These are phyloP conservation scores for Curvularia verruculosa DNA, from an alignment of 2,329 filamentous ascomycete species.

Conservation along the genomic window DNA sequence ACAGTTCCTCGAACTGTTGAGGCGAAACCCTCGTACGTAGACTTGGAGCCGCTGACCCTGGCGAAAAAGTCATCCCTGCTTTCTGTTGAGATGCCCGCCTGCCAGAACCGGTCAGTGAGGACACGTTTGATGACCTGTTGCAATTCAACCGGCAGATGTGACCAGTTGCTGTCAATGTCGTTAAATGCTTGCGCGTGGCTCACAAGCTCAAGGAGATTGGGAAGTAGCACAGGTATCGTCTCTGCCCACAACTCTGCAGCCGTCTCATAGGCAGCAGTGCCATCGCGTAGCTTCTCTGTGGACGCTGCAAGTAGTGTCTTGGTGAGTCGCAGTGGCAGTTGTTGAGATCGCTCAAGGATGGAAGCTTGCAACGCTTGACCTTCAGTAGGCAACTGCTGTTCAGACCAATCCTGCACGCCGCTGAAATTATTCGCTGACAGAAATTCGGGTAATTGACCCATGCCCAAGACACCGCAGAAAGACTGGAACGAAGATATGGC, in stretches of 20 bases:
- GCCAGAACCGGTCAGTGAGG: conserved; percentile 95
- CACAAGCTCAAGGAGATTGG: conserved; percentile 81
- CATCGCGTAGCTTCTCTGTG: conserved; percentile 83
- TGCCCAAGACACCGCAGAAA: conserved; percentile 79
- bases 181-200: conserved; percentile 92
- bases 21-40: conserved; percentile 88
- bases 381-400: conserved; percentile 75
- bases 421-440: conserved; percentile 75
- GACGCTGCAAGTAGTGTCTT: conserved; percentile 93
- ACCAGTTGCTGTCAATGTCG: conserved; percentile 79
- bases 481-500: conserved; percentile 75
- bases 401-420: conserved; percentile 81
- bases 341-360: conserved; percentile 76
- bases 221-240: conserved; percentile 80
- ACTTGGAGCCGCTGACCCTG: conserved; percentile 84
- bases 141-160: conserved; percentile 75
- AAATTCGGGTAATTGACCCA: conserved; percentile 82
- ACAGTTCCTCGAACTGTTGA: conserved; percentile 91
- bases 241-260: conserved; percentile 86
- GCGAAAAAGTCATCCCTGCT: conserved; percentile 97
- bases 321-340: conserved; percentile 80
- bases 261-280: conserved; percentile 73
- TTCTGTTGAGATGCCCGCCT: conserved; percentile 93
- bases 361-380: conserved; percentile 79
- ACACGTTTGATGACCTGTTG: conserved; percentile 78